A percentile compares a stretch with the other conserved stretches of the same genome.
Conservation (phyloP, 257 asterid species). For the Nyctanthes arbortristis region DNA sequence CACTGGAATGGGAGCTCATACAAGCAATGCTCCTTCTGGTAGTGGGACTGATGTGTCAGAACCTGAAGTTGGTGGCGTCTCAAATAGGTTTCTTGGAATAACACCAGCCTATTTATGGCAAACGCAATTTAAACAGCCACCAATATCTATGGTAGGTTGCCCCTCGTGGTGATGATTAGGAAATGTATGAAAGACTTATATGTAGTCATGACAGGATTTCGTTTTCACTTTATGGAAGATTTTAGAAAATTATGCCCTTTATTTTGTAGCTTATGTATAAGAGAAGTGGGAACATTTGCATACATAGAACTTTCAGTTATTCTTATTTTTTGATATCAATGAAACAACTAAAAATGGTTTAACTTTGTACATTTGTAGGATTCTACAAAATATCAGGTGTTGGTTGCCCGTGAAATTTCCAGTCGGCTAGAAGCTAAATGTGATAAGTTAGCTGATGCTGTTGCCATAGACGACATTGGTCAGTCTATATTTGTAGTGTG, state of each 20-base stretch:
- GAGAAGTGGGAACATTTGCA: constrained; percentile 16
- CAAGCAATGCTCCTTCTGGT: constrained; percentile 37
- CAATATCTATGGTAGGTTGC: constrained; percentile 68
- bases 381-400: constrained; percentile 72
- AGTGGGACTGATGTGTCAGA: constrained; percentile 72
- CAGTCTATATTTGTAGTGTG: constrained; percentile 28
- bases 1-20: constrained; percentile 42
- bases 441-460: constrained; percentile 70
- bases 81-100: too few species aligned
- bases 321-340: constrained; percentile 13
- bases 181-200: constrained; percentile 9
- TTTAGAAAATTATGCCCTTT: neutral
- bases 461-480: constrained; percentile 76
- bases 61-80: constrained; percentile 94
- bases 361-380: constrained; percentile 23
- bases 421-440: constrained; percentile 81
- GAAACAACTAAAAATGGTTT: constrained; percentile 3
- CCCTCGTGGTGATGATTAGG: neutral
- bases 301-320: constrained; percentile 1
- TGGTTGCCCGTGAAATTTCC: constrained; percentile 84
- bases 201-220: constrained; percentile 9
- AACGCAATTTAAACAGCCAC: too few species aligned
- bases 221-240: constrained; percentile 11
- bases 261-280: neutral
- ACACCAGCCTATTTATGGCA: too few species aligned